These are phyloP conservation scores for Aspergillus fumigatus DNA, from an alignment of 2,329 filamentous ascomycete genomes.

Conservation along the genomic window DNA sequence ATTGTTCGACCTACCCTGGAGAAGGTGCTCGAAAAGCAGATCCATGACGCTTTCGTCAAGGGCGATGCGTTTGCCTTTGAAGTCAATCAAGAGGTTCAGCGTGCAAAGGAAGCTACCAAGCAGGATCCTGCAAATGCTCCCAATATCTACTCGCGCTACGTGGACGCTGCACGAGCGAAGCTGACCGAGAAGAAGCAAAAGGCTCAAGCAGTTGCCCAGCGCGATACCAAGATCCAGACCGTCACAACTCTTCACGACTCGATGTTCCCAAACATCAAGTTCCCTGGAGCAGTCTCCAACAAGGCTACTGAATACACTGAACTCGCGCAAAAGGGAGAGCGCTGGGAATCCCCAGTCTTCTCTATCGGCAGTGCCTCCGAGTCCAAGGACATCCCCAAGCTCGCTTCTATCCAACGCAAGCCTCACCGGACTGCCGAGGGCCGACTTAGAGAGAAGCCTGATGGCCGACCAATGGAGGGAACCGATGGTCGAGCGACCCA, in stretches of 20 bases:
- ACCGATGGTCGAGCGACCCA: background rate
- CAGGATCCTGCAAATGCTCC: conserved; percentile 66
- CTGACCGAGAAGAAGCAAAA: conserved; percentile 73
- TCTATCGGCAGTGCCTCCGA: conserved; percentile 72
- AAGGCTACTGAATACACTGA: conserved; percentile 95
- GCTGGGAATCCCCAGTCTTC: conserved; percentile 94
- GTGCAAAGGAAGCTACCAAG: conserved; percentile 61
- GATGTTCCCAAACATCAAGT: conserved; percentile 81
- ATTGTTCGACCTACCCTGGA: conserved; percentile 78
- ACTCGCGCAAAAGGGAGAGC: conserved; percentile 78
- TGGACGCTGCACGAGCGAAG: conserved; percentile 67
- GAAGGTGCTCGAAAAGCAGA: conserved; percentile 83
- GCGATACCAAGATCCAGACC: conserved; percentile 71
- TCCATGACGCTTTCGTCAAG: conserved; percentile 75
- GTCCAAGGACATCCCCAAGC: conserved; percentile 64
- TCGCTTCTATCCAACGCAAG: conserved; percentile 55
- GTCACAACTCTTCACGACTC: conserved; percentile 84
- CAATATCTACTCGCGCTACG: conserved; percentile 85
- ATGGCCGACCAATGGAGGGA: background rate
- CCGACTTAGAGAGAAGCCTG: conserved; percentile 7
- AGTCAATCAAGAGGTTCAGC: conserved; percentile 78
- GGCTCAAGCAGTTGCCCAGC: conserved; percentile 54
- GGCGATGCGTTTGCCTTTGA: conserved; percentile 69
- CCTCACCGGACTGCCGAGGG: conserved; percentile 44
- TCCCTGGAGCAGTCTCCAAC: conserved; percentile 83